phyloP scores from a whole-genome alignment of 1,284 basidiomycete species.

The Thecaphora frezii region DNA sequence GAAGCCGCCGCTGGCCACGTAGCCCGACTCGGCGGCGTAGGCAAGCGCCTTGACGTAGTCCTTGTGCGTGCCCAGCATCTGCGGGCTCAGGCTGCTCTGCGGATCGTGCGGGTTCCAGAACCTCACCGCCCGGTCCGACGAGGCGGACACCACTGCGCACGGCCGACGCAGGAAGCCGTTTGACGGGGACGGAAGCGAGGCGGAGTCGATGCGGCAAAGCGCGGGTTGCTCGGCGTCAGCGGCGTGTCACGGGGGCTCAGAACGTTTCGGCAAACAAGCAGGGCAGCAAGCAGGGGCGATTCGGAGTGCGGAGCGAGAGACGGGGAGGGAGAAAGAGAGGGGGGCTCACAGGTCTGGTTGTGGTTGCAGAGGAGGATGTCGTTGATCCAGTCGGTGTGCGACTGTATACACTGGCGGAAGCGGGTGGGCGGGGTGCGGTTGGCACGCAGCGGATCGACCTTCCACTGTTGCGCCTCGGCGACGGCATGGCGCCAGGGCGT shows the following conservation, averaged over 20 bases:
- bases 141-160: constrained; percentile 83
- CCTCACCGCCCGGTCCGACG: constrained; percentile 91
- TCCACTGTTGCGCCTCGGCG: constrained; percentile 17
- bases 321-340: background rate
- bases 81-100: constrained; percentile 65
- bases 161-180: constrained; percentile 56
- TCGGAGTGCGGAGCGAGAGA: no score
- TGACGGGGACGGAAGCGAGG: background rate
- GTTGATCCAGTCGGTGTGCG: constrained; percentile 86
- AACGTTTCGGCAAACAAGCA: no score
- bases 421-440: constrained; percentile 14
- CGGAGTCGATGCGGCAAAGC: background rate
- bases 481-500: background rate
- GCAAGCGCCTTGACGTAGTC: constrained; percentile 84
- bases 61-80: constrained; percentile 77
- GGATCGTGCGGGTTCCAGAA: constrained; percentile 85
- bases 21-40: constrained; percentile 38
- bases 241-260: no score
- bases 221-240: no score
- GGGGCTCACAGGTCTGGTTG: constrained; percentile 70
- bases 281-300: no score
- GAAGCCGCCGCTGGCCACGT: constrained; percentile 84
- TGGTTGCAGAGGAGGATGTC: constrained; percentile 88
- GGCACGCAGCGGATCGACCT: constrained; percentile 30
- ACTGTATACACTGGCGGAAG: constrained; percentile 50